Evolutionary conservation across 2,329 filamentous ascomycete genomes (phyloP).

Genomic region (Diaporthe batatas): DNA sequence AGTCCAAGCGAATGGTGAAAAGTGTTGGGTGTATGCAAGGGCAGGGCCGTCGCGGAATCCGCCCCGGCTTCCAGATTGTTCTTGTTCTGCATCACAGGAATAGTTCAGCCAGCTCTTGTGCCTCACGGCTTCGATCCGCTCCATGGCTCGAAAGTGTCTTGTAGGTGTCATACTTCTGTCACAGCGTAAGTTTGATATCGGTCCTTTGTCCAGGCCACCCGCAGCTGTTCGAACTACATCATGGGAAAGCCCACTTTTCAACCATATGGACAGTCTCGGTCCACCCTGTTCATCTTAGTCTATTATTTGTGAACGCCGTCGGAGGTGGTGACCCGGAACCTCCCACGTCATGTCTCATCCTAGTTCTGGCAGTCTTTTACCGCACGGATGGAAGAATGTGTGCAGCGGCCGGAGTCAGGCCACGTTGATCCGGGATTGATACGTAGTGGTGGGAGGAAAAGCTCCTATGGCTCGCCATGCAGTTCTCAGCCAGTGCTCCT

Average conservation of each 20-base stretch:
- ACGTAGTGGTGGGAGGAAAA: constrained; percentile 1
- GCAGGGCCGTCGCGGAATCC: constrained; percentile 13
- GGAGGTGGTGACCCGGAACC: too few species aligned
- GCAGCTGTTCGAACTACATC: neutral
- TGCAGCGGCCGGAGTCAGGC: neutral
- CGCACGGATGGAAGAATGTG: neutral
- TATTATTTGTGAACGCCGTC: neutral
- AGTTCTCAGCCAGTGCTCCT: neutral
- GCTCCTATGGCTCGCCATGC: neutral
- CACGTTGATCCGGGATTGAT: constrained; percentile 25
- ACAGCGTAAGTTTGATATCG: constrained; percentile 17
- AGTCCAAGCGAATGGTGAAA: constrained; percentile 10
- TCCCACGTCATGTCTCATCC: neutral
- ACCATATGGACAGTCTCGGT: neutral
- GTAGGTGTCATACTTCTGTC: neutral
- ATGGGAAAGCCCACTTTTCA: neutral
- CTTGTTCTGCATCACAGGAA: neutral
- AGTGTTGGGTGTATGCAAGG: neutral
- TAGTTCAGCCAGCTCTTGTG: neutral
- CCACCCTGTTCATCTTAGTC: too few species aligned
- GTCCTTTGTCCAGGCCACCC: neutral
- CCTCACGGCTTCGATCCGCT: neutral
- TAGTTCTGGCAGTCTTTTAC: neutral
- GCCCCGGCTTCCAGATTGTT: constrained; percentile 4
- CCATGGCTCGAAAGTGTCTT: neutral